These are phyloP conservation scores for Pichia ethanolica DNA, from an alignment of 805 yeast genomes.

Conservation along the genomic window DNA sequence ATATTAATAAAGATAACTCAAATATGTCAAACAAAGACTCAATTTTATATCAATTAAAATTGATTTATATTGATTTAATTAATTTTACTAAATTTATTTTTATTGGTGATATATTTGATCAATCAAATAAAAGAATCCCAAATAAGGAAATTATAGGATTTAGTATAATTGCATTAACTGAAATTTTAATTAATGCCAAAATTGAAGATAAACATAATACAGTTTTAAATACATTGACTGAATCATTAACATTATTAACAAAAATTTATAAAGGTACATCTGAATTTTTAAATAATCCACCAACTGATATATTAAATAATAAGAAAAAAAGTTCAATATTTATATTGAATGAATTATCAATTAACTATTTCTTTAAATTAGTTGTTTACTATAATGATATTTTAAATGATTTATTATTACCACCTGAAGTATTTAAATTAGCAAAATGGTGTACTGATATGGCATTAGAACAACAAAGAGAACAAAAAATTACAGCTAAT, in stretches of 20 bases:
- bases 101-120: conserved; percentile 28
- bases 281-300: conserved; percentile 36
- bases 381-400: conserved; percentile 57
- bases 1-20: not conserved
- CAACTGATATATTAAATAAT: conserved; percentile 11
- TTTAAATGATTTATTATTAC: conserved; percentile 56
- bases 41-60: not conserved
- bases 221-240: conserved; percentile 48
- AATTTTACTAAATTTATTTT: not conserved
- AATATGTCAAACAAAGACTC: not conserved
- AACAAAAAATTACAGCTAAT: conserved; percentile 14
- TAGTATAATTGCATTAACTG: conserved; percentile 53
- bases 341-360: conserved; percentile 54
- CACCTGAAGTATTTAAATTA: conserved; percentile 55
- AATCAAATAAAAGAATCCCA: conserved; percentile 54
- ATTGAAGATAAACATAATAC: conserved; percentile 56
- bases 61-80: not conserved
- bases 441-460: conserved; percentile 70
- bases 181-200: conserved; percentile 50
- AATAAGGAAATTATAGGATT: conserved; percentile 54
- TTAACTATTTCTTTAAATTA: conserved; percentile 56
- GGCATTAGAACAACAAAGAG: conserved; percentile 43
- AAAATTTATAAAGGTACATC: conserved; percentile 50
- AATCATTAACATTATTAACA: conserved; percentile 52
- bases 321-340: conserved; percentile 30